Base-by-base conservation (phyloP, 176 grass and related monocot genomes). In the Musa acuminata region DNA sequence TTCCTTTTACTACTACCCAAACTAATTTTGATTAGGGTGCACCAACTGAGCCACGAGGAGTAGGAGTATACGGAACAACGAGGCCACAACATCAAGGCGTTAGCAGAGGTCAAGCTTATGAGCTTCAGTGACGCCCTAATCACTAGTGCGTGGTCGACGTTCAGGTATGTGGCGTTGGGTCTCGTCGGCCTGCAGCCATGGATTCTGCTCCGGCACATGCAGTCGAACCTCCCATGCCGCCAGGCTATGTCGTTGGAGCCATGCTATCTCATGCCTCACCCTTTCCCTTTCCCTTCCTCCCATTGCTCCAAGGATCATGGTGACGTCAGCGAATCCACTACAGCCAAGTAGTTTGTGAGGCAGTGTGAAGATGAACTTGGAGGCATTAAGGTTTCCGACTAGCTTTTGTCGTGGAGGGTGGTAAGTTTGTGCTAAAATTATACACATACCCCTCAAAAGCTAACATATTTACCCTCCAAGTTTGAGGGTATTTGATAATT, bases 1-100 rank as follows among this genome's bases (percentile, higher is more conserved):
- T 24, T 24, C 24, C 24, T 24, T 24, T 24, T 24, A 1, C 1
- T 24, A 24, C 24, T 24, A 24, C 24, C 24, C 1, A 24, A 24
- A 24, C 1, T 24, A 24, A 24, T 24, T 24, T 64, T n/a, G 24
- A 72, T 88, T 0, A 14, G 22, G 26, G 80, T 92, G 22, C 83
- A 83, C 77, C 80, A 92, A 75, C 80, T 71, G 49, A 76, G 54
- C 20, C 83, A 88, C 50, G 80, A 88, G 75, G 77, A 62, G 58
- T 3, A 0, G 29, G 80, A 86, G 75, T 17, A n/a, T 3, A 78
- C 11, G 13, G 51, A 50, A 9, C 17, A 53, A 8, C 17, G 9
- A 20, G 9, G 9, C n/a, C 62, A 64, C 62, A 64, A 64, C 62
- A 2, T 64, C 2, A 10, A 64, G 62, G 62, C 62, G 17, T 22